These are phyloP conservation scores for Aegilops longissima DNA, from an alignment of 176 grass and related monocot species.

Conservation along the genomic window DNA sequence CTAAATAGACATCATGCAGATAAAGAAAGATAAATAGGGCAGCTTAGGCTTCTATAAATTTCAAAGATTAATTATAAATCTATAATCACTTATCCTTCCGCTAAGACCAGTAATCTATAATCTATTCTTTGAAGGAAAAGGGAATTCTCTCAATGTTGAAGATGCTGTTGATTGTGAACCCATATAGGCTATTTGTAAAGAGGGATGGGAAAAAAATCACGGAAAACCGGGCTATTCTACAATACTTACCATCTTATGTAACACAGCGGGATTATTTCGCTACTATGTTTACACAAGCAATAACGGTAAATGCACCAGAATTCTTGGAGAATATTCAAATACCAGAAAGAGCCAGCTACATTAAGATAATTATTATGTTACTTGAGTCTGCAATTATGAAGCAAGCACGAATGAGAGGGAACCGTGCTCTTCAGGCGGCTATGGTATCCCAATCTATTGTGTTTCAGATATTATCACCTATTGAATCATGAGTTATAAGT, in stretches of 20 bases:
- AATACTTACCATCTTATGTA: background rate
- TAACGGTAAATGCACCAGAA: background rate
- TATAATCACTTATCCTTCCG: too few relatives aligned
- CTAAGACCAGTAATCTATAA: background rate
- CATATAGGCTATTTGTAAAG: background rate
- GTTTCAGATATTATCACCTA: background rate
- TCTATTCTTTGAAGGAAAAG: background rate
- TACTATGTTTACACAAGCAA: background rate
- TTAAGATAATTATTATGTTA: background rate
- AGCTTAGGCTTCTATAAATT: background rate
- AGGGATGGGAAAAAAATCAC: background rate
- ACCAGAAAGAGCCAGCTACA: background rate
- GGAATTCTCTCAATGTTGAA: background rate
- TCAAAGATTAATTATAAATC: background rate
- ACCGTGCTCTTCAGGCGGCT: background rate
- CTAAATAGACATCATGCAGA: background rate
- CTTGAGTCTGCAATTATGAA: background rate
- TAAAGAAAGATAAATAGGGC: constrained; percentile 3
- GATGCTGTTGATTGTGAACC: background rate
- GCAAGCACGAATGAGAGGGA: background rate
- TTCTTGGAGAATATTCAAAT: background rate
- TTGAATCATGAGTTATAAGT: background rate
- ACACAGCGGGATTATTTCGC: background rate
- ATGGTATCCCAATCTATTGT: background rate
- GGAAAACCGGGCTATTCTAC: background rate